These are phyloP conservation scores for Blastocystis hominis DNA, from an alignment of 352 stramenopile genomes.

Conservation along the genomic window DNA sequence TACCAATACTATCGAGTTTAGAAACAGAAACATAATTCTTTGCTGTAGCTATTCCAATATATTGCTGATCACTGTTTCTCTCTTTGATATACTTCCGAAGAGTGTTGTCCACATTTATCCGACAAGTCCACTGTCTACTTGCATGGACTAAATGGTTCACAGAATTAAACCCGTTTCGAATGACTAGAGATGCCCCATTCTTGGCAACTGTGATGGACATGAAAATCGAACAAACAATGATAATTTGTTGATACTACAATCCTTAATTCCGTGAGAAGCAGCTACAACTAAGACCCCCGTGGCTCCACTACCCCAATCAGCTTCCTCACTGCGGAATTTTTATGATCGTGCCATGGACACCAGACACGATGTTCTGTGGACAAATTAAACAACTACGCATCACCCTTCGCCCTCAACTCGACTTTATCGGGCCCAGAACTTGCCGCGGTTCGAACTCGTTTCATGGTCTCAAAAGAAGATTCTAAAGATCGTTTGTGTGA, in stretches of 20 bases:
- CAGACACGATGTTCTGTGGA: conserved; percentile 25
- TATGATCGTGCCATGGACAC: conserved; percentile 40
- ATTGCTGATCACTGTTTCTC: not conserved
- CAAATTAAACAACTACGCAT: conserved; percentile 26
- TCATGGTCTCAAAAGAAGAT: not conserved
- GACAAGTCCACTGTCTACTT: not conserved
- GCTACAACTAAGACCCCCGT: not conserved
- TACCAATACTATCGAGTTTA: not conserved
- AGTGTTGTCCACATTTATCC: not conserved
- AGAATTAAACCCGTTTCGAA: not conserved
- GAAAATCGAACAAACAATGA: not conserved
- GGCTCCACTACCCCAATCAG: conserved; percentile 1
- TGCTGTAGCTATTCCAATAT: not conserved
- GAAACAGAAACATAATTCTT: not conserved
- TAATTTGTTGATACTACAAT: conserved; percentile 15
- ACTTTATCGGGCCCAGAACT: too few relatives aligned
- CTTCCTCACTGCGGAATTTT: not conserved
- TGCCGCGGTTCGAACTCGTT: too few relatives aligned
- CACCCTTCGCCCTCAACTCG: not conserved
- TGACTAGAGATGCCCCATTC: not conserved
- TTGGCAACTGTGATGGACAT: not conserved
- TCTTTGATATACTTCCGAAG: not conserved
- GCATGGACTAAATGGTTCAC: not conserved
- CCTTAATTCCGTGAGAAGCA: conserved; percentile 31
- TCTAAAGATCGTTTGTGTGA: not conserved